These are phyloP conservation scores for Pilaira anomala DNA, from an alignment of 192 early-diverging fungal species.

Conservation along the genomic window DNA sequence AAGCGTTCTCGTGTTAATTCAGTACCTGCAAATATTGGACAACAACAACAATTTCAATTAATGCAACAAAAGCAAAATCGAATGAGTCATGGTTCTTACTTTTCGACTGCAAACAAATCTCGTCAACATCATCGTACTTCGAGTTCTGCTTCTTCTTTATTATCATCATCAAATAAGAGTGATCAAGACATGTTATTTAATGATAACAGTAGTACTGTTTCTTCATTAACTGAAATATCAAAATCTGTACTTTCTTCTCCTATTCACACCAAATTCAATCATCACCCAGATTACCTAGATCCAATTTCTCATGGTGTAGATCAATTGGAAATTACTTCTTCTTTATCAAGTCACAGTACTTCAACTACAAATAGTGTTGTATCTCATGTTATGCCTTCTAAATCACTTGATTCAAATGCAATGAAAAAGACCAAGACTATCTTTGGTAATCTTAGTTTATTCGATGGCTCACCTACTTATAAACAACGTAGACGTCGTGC, in stretches of 20 bases:
- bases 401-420: constrained; percentile 32
- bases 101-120: not conserved
- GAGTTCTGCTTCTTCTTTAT: constrained; percentile 7
- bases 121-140: not conserved
- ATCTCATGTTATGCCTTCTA: constrained; percentile 23
- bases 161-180: not conserved
- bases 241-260: constrained; percentile 2
- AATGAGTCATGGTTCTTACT: constrained; percentile 19
- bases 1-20: constrained; percentile 28
- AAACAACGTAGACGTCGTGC: constrained; percentile 67
- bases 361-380: constrained; percentile 7
- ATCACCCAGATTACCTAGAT: constrained; percentile 3
- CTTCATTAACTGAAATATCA: not conserved
- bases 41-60: constrained; percentile 19
- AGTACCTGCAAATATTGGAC: constrained; percentile 25
- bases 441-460: constrained; percentile 58
- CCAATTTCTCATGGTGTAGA: constrained; percentile 17
- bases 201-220: not conserved
- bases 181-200: not conserved
- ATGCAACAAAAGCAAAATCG: constrained; percentile 17
- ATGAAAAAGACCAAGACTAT: constrained; percentile 29
- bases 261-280: not conserved
- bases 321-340: constrained; percentile 19
- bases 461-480: constrained; percentile 69
- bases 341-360: too few relatives aligned